These are phyloP conservation scores for Fusarium citri DNA, from an alignment of 2,329 filamentous ascomycete species.

Conservation along the genomic window DNA sequence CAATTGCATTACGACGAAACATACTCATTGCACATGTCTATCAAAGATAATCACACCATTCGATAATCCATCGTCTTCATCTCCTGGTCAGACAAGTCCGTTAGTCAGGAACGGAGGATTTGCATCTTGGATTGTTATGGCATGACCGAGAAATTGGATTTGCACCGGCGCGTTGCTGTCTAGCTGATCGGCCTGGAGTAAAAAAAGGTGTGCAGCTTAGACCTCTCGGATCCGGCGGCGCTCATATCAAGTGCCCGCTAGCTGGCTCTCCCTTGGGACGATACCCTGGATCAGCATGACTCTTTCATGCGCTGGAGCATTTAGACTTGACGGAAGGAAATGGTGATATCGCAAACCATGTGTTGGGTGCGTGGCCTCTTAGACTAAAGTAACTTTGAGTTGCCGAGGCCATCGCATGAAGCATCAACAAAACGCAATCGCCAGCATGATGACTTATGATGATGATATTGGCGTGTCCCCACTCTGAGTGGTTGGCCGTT, in stretches of 20 bases:
- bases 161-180: constrained; percentile 24
- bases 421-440: constrained; percentile 28
- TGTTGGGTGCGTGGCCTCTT: too few relatives aligned
- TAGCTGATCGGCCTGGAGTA: constrained; percentile 21
- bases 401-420: constrained; percentile 16
- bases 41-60: constrained; percentile 12
- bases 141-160: constrained; percentile 37
- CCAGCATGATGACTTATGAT: constrained; percentile 40
- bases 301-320: constrained; percentile 23
- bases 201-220: constrained; percentile 32
- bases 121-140: constrained; percentile 24
- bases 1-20: constrained; percentile 10
- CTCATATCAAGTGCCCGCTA: constrained; percentile 28
- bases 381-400: constrained; percentile 6
- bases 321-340: background rate
- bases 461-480: constrained; percentile 37
- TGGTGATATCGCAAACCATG: background rate
- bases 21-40: constrained; percentile 13
- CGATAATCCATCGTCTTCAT: constrained; percentile 15
- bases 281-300: constrained; percentile 10
- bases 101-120: constrained; percentile 38
- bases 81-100: constrained; percentile 23
- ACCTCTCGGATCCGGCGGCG: constrained; percentile 32
- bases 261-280: constrained; percentile 22
- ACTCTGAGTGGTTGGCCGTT: constrained; percentile 29